Evolutionary conservation across 164 flowering plant species (phyloP).

Genomic region (Macadamia tetraphylla): DNA sequence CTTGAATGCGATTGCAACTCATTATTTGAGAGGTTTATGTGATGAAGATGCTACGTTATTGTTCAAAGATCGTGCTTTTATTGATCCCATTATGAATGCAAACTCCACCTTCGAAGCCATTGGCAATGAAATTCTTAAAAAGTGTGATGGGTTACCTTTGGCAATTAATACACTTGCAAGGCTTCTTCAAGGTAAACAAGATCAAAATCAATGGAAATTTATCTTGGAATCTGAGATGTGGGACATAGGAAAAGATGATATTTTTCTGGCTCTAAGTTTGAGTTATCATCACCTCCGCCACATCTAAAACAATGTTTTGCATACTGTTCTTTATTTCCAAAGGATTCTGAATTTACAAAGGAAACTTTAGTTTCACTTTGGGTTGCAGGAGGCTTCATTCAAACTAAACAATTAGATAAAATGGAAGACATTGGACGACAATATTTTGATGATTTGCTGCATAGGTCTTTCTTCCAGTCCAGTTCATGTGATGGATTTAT

Average conservation of each 20-base stretch:
- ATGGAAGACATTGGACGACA: constrained; percentile 8
- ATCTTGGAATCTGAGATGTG: neutral
- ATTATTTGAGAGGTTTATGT: too few relatives aligned
- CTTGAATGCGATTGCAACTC: too few relatives aligned
- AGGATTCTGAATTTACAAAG: neutral
- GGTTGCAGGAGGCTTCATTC: constrained; percentile 13
- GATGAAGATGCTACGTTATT: too few relatives aligned
- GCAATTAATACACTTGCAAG: neutral
- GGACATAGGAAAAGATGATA: neutral
- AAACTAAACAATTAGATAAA: neutral
- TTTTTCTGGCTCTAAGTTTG: neutral
- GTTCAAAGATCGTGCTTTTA: too few relatives aligned
- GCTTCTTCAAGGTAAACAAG: neutral
- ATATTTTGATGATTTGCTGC: constrained; percentile 9
- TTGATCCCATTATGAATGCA: too few relatives aligned
- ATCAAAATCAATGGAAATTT: neutral
- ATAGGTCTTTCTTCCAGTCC: constrained; percentile 2
- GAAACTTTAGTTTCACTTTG: neutral
- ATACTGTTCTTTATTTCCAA: neutral
- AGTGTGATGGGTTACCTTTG: neutral
- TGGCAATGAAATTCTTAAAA: neutral
- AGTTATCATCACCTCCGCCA: neutral
- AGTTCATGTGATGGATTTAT: neutral
- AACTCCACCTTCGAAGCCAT: neutral
- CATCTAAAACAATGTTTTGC: neutral